These are phyloP conservation scores for Fusarium pseudonygamai DNA, from an alignment of 2,329 filamentous ascomycete genomes.

Conservation along the genomic window DNA sequence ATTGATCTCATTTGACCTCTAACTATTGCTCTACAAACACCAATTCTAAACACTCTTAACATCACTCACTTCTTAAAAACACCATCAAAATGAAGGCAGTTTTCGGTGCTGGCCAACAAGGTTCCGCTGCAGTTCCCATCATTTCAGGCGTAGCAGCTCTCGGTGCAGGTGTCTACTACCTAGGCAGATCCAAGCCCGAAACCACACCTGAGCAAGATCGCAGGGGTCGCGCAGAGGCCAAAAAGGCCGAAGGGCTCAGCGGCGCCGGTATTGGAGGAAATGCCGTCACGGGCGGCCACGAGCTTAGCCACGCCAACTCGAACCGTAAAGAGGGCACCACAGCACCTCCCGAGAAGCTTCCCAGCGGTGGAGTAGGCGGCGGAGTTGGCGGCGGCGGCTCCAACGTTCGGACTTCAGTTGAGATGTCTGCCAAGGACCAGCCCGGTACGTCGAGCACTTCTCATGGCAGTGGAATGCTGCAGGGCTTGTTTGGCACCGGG, in stretches of 20 bases:
- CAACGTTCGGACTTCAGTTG: slow-evolving; percentile 41
- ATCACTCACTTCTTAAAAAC: not conserved
- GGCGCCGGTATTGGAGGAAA: slow-evolving; percentile 48
- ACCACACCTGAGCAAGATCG: slow-evolving; percentile 28
- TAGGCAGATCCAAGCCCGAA: slow-evolving; percentile 10
- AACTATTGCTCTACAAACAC: not conserved
- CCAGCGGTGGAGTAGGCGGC: slow-evolving; percentile 47
- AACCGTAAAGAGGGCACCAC: slow-evolving; percentile 37
- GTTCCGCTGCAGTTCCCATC: slow-evolving; percentile 29
- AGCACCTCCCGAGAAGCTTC: slow-evolving; percentile 44
- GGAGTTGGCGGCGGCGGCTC: slow-evolving; percentile 44
- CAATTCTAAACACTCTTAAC: not conserved
- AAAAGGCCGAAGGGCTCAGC: slow-evolving; percentile 45
- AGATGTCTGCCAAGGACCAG: slow-evolving; percentile 36
- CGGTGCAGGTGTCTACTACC: slow-evolving; percentile 41
- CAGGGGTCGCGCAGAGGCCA: slow-evolving; percentile 39
- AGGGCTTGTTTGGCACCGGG: slow-evolving; percentile 40
- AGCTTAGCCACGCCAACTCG: slow-evolving; percentile 38
- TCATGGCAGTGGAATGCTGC: slow-evolving; percentile 20
- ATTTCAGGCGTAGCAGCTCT: slow-evolving; percentile 33
- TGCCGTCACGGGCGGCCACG: slow-evolving; percentile 44
- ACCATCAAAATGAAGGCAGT: slow-evolving; percentile 26
- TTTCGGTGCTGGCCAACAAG: slow-evolving; percentile 31
- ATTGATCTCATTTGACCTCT: not conserved
- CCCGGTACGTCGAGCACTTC: slow-evolving; percentile 13